Conservation (phyloP, 306 rosid species). For the Corylus heterophylla region DNA sequence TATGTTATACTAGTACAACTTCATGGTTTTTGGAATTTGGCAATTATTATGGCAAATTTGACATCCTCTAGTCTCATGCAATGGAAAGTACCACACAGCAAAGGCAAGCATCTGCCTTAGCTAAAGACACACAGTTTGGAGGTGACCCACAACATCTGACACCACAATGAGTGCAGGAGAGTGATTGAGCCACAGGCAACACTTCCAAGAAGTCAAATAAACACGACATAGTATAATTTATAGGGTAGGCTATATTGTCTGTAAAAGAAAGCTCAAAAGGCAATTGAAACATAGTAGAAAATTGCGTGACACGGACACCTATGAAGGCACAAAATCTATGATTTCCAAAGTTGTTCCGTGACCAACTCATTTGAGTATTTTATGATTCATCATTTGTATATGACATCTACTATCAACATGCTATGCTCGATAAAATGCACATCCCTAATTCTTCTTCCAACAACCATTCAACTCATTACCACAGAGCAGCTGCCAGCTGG, state of each 20-base stretch:
- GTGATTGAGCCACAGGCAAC: not conserved
- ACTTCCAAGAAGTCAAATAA: not conserved
- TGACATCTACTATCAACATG: not conserved
- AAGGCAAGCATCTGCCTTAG: not conserved
- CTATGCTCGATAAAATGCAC: not conserved
- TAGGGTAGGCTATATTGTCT: not conserved
- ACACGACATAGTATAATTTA: not conserved
- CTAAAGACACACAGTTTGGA: not conserved
- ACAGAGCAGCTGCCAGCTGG: not conserved
- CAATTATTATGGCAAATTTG: constrained; percentile 8
- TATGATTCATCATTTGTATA: not conserved
- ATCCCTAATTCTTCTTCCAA: not conserved
- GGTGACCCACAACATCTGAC: not conserved
- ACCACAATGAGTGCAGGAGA: not conserved
- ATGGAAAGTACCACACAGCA: not conserved
- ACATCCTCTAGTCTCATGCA: not conserved
- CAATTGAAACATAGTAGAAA: not conserved
- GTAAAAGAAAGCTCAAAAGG: not conserved
- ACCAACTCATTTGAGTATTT: not conserved
- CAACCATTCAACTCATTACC: not conserved
- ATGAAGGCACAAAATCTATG: not conserved
- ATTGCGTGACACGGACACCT: not conserved
- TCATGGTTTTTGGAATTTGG: not conserved
- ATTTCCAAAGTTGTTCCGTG: not conserved
- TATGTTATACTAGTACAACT: not conserved